Base-by-base conservation (phyloP, 2,329 filamentous ascomycete species). In the Sclerotinia sclerotiorum region DNA sequence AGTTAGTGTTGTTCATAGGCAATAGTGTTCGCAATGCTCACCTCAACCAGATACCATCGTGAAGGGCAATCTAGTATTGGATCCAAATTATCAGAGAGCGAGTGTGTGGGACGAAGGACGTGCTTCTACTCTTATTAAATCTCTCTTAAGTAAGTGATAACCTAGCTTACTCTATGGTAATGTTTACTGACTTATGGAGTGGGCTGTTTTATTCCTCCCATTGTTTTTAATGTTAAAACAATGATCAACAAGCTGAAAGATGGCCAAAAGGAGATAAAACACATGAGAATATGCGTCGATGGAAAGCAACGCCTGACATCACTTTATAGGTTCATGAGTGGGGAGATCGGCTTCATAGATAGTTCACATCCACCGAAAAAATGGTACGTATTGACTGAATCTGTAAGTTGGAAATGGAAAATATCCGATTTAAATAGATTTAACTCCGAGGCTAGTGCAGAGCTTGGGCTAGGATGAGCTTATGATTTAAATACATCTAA, bases 291-390 rank as follows among this genome's bases (percentile, higher is more conserved):
- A 24, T 83, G 81, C 69, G 78, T 83, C 11, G 81, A 83, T 73
- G 82, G 82, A 5, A 83, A 84, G 73, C 82, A 84, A 71, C 79
- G 82, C 19, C 73, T 84, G 5, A 80, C 81, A 2, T 82, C 81
- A 1, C 75, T 84, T 21, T 72, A 74, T 19, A 80, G 79, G 24
- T 84, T 84, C 62, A 78, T 83, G 70, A 78, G 77, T 29, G 82
- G 82, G 2, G 72, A 79, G 32, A 81, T 84, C 54, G 79, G 80
- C 5, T 81, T 81, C 64, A 75, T 78, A 29, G 82, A 84, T 58
- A 73, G 76, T 32, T 75, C 75, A 5, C 76, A 78, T 13, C 77
- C 78, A 29, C 73, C 73, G 32, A 76, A 74, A 63, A 82, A 80
- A 72, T 83, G 81, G 82, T 81, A 75, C 54, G 75, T 69, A n/a